Evolutionary conservation across 2,329 filamentous ascomycete genomes (phyloP).

Genomic region (Tolypocladium nubicola): DNA sequence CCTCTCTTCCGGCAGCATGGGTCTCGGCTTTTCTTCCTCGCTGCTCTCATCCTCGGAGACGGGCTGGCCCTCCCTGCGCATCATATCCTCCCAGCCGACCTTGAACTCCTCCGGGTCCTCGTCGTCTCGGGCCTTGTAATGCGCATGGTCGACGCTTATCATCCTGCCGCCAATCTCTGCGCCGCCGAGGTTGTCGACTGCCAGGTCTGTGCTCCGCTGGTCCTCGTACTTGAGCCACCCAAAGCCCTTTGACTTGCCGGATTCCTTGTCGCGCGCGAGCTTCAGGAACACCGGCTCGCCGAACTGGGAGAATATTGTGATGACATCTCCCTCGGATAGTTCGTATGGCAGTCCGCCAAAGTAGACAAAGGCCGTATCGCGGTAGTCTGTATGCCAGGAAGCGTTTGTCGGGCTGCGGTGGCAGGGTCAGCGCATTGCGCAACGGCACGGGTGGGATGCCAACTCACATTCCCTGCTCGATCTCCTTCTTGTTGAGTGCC

Average conservation of each 20-base stretch:
- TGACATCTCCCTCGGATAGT: conserved; percentile 87
- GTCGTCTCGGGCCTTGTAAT: conserved; percentile 83
- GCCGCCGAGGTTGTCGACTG: conserved; percentile 90
- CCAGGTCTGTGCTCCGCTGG: conserved; percentile 88
- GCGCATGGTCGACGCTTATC: conserved; percentile 81
- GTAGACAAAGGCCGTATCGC: conserved; percentile 93
- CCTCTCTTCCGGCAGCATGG: conserved; percentile 67
- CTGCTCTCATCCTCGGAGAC: conserved; percentile 34
- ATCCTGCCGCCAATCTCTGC: conserved; percentile 71
- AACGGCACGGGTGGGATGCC: not conserved
- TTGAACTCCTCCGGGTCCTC: conserved; percentile 51
- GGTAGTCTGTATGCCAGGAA: conserved; percentile 96
- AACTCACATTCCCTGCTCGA: conserved; percentile 76
- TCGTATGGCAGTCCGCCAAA: conserved; percentile 90
- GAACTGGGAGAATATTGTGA: conserved; percentile 95
- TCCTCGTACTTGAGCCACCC: conserved; percentile 98
- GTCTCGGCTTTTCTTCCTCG: conserved; percentile 40
- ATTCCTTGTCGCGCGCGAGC: conserved; percentile 87
- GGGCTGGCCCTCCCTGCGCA: conserved; percentile 36
- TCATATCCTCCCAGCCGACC: conserved; percentile 50
- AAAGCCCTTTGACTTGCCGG: conserved; percentile 89
- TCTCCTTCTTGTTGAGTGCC: conserved; percentile 85
- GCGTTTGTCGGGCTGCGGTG: conserved; percentile 60
- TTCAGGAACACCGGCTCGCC: conserved; percentile 93
- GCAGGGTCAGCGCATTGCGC: conserved; percentile 12